Evolutionary conservation across 257 asterid genomes (phyloP).

Genomic region (Echites panduratus): DNA sequence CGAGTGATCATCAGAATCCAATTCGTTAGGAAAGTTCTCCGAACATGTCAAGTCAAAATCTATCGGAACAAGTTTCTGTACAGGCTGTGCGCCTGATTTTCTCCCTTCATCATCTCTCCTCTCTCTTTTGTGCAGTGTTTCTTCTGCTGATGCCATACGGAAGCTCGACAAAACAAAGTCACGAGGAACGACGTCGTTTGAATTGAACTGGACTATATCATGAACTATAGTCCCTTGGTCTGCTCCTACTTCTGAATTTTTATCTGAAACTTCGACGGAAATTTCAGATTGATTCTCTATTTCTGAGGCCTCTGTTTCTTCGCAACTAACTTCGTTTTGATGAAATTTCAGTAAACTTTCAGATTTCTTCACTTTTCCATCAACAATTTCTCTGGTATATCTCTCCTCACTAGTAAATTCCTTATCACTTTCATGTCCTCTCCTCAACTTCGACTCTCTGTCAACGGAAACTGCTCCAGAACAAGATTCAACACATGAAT

Average conservation of each 20-base stretch:
- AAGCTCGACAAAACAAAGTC: slow-evolving; percentile 21
- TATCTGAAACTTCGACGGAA: slow-evolving; percentile 12
- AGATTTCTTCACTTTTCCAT: slow-evolving; percentile 16
- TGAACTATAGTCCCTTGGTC: slow-evolving; percentile 14
- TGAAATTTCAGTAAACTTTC: slow-evolving; percentile 24
- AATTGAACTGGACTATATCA: slow-evolving; percentile 13
- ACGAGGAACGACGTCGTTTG: slow-evolving; percentile 28
- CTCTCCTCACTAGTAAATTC: slow-evolving; percentile 39
- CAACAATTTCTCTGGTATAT: slow-evolving; percentile 16
- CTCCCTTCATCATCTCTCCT: slow-evolving; percentile 28
- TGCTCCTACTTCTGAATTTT: slow-evolving; percentile 18
- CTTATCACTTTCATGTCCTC: slow-evolving; percentile 12
- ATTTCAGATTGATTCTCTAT: slow-evolving; percentile 15
- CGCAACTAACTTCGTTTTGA: slow-evolving; percentile 22
- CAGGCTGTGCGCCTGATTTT: slow-evolving; percentile 15
- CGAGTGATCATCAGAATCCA: slow-evolving; percentile 28
- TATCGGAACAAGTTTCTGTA: slow-evolving; percentile 8
- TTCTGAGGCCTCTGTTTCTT: slow-evolving; percentile 24
- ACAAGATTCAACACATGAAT: slow-evolving; percentile 84
- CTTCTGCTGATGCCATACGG: slow-evolving; percentile 15
- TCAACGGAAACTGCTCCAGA: slow-evolving; percentile 33
- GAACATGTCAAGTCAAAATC: slow-evolving; percentile 68
- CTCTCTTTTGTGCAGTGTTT: slow-evolving; percentile 21
- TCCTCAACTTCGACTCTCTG: slow-evolving; percentile 32
- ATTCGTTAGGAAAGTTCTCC: slow-evolving; percentile 57